Evolutionary conservation across 192 early-diverging fungal species (phyloP).

Genomic region (Coemansia sp.): DNA sequence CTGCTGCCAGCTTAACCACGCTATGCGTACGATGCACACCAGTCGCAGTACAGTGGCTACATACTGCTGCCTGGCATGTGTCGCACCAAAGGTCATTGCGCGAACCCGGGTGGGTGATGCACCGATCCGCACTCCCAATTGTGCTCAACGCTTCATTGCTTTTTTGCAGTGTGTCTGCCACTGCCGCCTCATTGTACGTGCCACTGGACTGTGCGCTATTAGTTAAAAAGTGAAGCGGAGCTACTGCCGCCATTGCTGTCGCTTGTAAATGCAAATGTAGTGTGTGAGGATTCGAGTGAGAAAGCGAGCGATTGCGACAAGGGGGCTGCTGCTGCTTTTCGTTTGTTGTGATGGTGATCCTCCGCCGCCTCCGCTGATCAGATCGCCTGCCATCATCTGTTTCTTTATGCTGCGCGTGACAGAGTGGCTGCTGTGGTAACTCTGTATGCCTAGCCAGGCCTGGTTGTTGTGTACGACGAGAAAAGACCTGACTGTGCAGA

Average conservation of each 20-base stretch:
- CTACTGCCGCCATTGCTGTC: background rate
- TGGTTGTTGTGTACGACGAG: no score
- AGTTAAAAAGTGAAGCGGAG: background rate
- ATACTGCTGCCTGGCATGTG: slow-evolving; percentile 26
- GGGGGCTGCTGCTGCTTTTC: no score
- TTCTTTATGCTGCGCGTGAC: no score
- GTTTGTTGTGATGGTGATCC: background rate
- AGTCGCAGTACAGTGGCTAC: slow-evolving; percentile 22
- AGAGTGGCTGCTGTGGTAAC: no score
- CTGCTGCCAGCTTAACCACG: slow-evolving; percentile 23
- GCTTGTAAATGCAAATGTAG: background rate
- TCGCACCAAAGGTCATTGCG: slow-evolving; percentile 47
- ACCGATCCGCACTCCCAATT: slow-evolving; percentile 17
- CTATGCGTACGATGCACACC: slow-evolving; percentile 16
- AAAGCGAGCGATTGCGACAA: no score
- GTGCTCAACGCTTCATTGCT: background rate
- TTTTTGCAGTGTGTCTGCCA: background rate
- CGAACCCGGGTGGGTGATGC: slow-evolving; percentile 35
- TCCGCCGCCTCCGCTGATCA: no score
- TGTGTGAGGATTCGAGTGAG: no score
- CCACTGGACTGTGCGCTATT: slow-evolving; percentile 26
- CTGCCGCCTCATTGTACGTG: slow-evolving; percentile 9
- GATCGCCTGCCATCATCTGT: no score
- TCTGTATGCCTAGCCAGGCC: no score
- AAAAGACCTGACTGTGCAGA: no score